Percentiles rank a stretch among this genome's conserved stretches.
Evolutionary conservation across 2,329 filamentous ascomycete genomes (phyloP).

Genomic region (Paecilomyces variotii): DNA sequence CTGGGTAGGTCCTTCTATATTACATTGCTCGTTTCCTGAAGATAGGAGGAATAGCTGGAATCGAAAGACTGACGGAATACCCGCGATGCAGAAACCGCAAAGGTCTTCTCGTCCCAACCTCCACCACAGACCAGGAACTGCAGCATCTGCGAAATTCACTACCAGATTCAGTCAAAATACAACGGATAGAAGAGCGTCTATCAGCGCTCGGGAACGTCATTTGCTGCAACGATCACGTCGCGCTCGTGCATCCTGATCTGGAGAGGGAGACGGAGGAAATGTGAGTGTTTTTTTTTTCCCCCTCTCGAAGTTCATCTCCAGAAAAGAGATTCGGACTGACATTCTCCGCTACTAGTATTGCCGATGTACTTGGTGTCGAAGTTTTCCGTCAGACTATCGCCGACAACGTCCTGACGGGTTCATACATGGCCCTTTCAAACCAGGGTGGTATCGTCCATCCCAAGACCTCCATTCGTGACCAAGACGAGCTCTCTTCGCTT

Average conservation of each 20-base stretch:
- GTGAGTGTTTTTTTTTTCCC: slow-evolving; percentile 16
- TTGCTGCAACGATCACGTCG: slow-evolving; percentile 92
- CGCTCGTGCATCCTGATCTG: slow-evolving; percentile 89
- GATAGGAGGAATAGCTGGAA: background rate
- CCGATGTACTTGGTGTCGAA: slow-evolving; percentile 68
- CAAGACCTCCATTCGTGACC: slow-evolving; percentile 93
- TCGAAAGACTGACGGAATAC: slow-evolving; percentile 2
- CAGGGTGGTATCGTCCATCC: slow-evolving; percentile 95
- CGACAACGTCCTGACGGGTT: slow-evolving; percentile 92
- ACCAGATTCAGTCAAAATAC: slow-evolving; percentile 85
- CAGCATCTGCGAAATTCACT: slow-evolving; percentile 94
- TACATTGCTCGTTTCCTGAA: background rate
- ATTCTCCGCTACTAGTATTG: slow-evolving; percentile 46
- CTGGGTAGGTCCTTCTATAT: slow-evolving; percentile 51
- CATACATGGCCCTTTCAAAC: slow-evolving; percentile 94
- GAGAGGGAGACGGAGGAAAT: slow-evolving; percentile 99
- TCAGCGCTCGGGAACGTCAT: slow-evolving; percentile 96
- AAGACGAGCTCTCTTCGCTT: slow-evolving; percentile 90
- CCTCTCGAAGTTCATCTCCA: background rate
- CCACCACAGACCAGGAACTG: slow-evolving; percentile 94
- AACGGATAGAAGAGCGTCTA: slow-evolving; percentile 93
- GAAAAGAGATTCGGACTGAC: background rate
- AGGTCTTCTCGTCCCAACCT: slow-evolving; percentile 90
- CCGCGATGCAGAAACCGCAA: slow-evolving; percentile 67
- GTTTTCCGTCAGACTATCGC: slow-evolving; percentile 76